Evolutionary conservation across 2,329 filamentous ascomycete genomes (phyloP), one percentile per base, ranked within the genome.

Genomic region (Emmonsia crescens): DNA sequence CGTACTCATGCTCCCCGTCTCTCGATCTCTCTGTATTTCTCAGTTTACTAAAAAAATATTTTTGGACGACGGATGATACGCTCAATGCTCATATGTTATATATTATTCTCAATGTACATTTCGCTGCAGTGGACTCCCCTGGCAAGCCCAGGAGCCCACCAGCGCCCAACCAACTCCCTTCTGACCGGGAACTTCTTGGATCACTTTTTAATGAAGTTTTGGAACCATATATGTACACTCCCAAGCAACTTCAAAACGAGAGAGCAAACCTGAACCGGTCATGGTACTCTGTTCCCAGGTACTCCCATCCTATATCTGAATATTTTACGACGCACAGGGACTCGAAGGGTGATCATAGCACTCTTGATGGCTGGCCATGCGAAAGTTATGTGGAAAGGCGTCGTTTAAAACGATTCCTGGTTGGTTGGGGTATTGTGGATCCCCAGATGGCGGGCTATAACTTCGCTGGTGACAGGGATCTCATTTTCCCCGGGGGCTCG

Each of bases 351-450:
- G 66, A 71, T 8, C 73, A 74, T 42, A 77, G 76, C 24, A 86
- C 84, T 0, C 68, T 76, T 0, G 78, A 85, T 71, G 85, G 85
- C 12, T 88, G 85, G 85, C 85, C 85, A 0, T 81, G 79, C n/a
- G 80, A 83, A 65, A 77, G 79, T 24, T 85, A 79, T 65, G 71
- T 86, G 40, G 82, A 85, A 65, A 77, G 86, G 52, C 74, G 76
- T 1, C 74, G 78, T 55, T 76, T 77, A n/a, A 79, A 79, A 65
- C 77, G 85, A 38, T 66, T 87, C 1, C 67, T 88, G 1, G 70
- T 82, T 9, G 78, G 79, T 44, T 85, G 82, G 68, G 84, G 84
- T 1, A 74, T 69, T 0, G 70, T 87, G 5, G 84, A 85, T 68
- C 72, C 82, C 1, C 82, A 86, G 61, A 81, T 87, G 76, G 64